Conservation (phyloP, 2,329 filamentous ascomycete species). For the Claviceps arundinis region DNA sequence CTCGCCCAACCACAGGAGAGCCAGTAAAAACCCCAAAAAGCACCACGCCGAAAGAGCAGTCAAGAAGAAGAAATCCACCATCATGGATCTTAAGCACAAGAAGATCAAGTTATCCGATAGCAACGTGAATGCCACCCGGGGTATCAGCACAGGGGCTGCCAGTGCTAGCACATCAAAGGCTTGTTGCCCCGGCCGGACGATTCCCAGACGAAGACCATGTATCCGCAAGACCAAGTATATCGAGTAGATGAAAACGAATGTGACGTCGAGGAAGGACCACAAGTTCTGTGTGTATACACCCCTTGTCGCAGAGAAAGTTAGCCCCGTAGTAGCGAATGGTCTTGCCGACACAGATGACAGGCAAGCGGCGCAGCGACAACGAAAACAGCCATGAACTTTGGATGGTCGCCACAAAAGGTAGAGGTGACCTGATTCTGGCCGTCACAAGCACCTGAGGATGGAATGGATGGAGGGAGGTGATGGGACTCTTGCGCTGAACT, state of each 20-base stretch:
- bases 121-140: conserved; percentile 68
- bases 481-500: conserved; percentile 8
- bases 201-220: conserved; percentile 42
- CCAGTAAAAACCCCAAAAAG: conserved; percentile 68
- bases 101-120: conserved; percentile 78
- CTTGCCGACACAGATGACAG: background rate
- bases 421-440: background rate
- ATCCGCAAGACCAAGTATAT: conserved; percentile 56
- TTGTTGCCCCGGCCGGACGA: conserved; percentile 42
- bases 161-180: conserved; percentile 69
- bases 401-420: background rate
- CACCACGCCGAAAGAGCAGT: conserved; percentile 69
- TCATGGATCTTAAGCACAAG: conserved; percentile 69
- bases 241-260: conserved; percentile 59
- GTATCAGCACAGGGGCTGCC: conserved; percentile 64
- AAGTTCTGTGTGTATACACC: conserved; percentile 77
- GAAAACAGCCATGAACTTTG: background rate
- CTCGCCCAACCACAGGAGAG: conserved; percentile 64
- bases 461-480: background rate
- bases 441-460: background rate
- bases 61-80: conserved; percentile 70
- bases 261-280: conserved; percentile 77
- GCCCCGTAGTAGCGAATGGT: background rate
- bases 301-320: conserved; percentile 26
- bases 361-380: background rate